phyloP scores from a whole-genome alignment of 2,329 filamentous ascomycete species.

The Aspergillus quadrilineatus region DNA sequence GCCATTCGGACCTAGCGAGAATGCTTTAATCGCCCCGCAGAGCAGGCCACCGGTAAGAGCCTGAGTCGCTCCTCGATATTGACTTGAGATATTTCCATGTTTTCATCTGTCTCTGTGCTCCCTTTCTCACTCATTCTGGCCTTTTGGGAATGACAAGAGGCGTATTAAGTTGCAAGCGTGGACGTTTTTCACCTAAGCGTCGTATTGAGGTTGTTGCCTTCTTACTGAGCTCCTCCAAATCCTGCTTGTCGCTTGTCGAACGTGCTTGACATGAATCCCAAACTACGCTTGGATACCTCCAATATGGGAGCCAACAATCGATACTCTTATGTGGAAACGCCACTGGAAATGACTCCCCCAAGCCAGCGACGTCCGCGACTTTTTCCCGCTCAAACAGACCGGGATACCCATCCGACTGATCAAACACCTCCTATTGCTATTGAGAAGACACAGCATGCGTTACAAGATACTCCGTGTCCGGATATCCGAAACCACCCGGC shows the following conservation, averaged over 20 bases:
- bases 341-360: slow-evolving; percentile 27
- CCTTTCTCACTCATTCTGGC: too few species aligned
- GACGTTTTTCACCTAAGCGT: not conserved
- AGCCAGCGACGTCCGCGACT: slow-evolving; percentile 6
- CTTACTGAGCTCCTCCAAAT: not conserved
- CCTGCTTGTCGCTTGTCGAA: not conserved
- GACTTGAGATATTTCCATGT: not conserved
- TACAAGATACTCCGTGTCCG: slow-evolving; percentile 25
- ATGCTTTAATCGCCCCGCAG: slow-evolving; percentile 1
- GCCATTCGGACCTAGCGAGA: slow-evolving; percentile 4
- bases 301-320: slow-evolving; percentile 19
- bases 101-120: not conserved
- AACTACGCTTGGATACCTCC: slow-evolving; percentile 25
- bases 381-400: slow-evolving; percentile 3
- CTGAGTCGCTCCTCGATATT: not conserved
- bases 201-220: not conserved
- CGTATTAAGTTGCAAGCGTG: not conserved
- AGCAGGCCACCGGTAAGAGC: not conserved
- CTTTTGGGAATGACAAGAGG: not conserved
- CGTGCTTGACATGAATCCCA: slow-evolving; percentile 17
- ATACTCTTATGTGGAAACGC: slow-evolving; percentile 31
- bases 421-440: slow-evolving; percentile 15
- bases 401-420: not conserved
- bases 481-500: slow-evolving; percentile 38
- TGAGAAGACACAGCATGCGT: slow-evolving; percentile 29